Percentiles rank a stretch among this genome's conserved stretches.
Conservation (phyloP, 225 moss, liverwort and hornwort species). For the Antitrichia curtipendula region DNA sequence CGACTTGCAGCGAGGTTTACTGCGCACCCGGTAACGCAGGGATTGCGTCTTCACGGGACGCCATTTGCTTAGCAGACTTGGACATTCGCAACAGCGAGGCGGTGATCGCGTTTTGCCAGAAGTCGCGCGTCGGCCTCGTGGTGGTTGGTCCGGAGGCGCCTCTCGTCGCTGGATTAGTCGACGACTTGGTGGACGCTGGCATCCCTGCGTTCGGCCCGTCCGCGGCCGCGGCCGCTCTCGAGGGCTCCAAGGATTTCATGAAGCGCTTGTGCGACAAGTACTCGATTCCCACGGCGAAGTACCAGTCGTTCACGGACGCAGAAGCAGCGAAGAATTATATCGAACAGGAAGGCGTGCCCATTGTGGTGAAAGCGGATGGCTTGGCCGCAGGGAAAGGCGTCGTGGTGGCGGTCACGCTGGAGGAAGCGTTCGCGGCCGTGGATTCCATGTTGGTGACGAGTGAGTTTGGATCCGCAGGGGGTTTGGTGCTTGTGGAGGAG, state of each 20-base stretch:
- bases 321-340: conserved; percentile 66
- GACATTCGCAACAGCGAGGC: conserved; percentile 45
- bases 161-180: conserved; percentile 68
- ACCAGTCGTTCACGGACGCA: conserved; percentile 52
- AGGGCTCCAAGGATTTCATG: conserved; percentile 94
- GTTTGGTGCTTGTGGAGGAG: conserved; percentile 70
- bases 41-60: conserved; percentile 50
- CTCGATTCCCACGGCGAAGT: conserved; percentile 70
- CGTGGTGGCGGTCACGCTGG: conserved; percentile 53
- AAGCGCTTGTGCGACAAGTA: conserved; percentile 85
- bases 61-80: conserved; percentile 37
- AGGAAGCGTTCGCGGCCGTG: conserved; percentile 73
- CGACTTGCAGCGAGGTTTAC: conserved; percentile 50
- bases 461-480: conserved; percentile 73
- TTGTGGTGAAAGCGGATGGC: conserved; percentile 89
- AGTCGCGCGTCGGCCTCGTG: conserved; percentile 51
- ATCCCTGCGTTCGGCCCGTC: conserved; percentile 75
- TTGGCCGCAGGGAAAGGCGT: conserved; percentile 93
- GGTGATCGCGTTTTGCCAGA: conserved; percentile 51
- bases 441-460: conserved; percentile 71
- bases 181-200: conserved; percentile 47
- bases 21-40: conserved; percentile 93
- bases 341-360: conserved; percentile 54
- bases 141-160: conserved; percentile 89
- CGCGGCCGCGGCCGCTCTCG: conserved; percentile 62